These are phyloP conservation scores for Debaryomyces tyrocola DNA, from an alignment of 805 yeast species.

Conservation along the genomic window DNA sequence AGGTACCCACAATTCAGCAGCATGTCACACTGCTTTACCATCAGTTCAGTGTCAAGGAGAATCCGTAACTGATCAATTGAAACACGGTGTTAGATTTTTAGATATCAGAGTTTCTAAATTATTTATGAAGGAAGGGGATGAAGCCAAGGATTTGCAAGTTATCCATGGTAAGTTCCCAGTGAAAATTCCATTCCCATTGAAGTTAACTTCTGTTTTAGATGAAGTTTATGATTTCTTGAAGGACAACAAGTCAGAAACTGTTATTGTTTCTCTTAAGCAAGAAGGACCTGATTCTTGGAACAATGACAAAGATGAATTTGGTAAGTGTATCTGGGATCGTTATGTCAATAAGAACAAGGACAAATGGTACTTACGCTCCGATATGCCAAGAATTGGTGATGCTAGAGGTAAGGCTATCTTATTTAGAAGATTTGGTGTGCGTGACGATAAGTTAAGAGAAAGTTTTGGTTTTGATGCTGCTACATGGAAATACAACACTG, in stretches of 20 bases:
- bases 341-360: conserved; percentile 51
- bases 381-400: conserved; percentile 59
- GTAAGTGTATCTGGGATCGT: conserved; percentile 56
- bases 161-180: conserved; percentile 80
- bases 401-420: conserved; percentile 66
- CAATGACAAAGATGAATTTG: conserved; percentile 62
- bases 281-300: conserved; percentile 73
- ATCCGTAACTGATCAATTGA: conserved; percentile 58
- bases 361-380: conserved; percentile 59
- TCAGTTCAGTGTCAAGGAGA: conserved; percentile 76
- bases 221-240: conserved; percentile 61
- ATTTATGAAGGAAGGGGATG: conserved; percentile 50
- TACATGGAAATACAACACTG: conserved; percentile 64
- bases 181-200: conserved; percentile 54
- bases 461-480: conserved; percentile 68
- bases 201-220: conserved; percentile 50
- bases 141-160: conserved; percentile 57
- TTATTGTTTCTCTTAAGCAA: conserved; percentile 67
- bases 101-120: conserved; percentile 66
- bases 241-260: conserved; percentile 55
- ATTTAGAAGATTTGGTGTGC: conserved; percentile 71
- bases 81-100: conserved; percentile 72
- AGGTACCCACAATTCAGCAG: conserved; percentile 86
- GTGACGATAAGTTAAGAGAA: conserved; percentile 39
- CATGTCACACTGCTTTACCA: conserved; percentile 68